Base-by-base conservation (phyloP, 495 filamentous ascomycete genomes). In the Terfezia boudieri region DNA sequence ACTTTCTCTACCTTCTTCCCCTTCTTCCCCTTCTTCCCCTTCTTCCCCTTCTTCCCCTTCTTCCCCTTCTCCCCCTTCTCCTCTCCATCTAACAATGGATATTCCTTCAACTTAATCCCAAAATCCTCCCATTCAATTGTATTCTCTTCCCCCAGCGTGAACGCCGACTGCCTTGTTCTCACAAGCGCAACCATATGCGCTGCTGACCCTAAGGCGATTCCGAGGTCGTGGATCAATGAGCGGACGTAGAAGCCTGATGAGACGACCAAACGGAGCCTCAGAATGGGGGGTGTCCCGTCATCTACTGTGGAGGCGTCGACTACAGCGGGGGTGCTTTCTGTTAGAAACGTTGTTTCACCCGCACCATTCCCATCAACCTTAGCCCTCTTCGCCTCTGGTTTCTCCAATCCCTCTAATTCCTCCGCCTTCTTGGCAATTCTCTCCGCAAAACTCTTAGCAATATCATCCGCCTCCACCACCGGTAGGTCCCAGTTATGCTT, bases 201-300 rank as follows among this genome's bases (percentile, higher is more conserved):
- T 36, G 82, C 77, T 37, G 83, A 92, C 23, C 80, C 79, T 10
- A 93, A 69, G 48, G 86, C 84, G 59, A 79, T 74, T 16, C 90
- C 90, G 35, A 99, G 73, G 61, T 99, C 92, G 61, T 96, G 86
- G 54, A 84, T 84, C 48, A 99, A 73, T 37, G 82, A 88, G 54
- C 90, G 84, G 43, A 99, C 90, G 68, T 99, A 99, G 73, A 96
- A 99, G 46, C 90, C 90, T 4, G 86, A 94, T 5, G 86, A 81
- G 43, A 94, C 90, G 1, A 83, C 93, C 83, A 99, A 86, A 54
- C 79, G 77, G 51, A 99, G 75, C 64, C 75, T 83, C 43, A 78
- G 80, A 8, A 87, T 88, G 2, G 86, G 73, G 57, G 75, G 71
- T 35, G 68, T 68, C 67, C 70, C 70, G 8, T 68, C 66, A 14